A percentile compares a stretch with the other conserved stretches of the same genome.
Evolutionary conservation across 768 basidiomycete genomes (phyloP).

Genomic region (Phaeotremella fagi): DNA sequence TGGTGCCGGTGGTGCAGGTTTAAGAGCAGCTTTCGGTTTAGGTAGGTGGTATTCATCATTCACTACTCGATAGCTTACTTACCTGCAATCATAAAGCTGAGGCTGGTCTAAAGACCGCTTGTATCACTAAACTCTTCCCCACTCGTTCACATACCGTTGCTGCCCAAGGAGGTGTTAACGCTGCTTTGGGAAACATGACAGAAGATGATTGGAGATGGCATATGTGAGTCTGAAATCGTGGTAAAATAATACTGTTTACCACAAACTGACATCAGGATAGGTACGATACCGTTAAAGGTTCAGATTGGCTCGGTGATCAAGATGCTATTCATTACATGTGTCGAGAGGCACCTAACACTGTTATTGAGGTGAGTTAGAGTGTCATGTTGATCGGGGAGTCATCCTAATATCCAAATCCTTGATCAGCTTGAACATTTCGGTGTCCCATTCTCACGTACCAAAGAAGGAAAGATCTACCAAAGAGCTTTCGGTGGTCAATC

Average conservation of each 20-base stretch:
- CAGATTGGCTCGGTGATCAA: slow-evolving; percentile 99
- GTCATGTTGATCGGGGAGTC: no score
- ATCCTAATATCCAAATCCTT: background rate
- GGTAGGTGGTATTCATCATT: slow-evolving; percentile 15
- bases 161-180: slow-evolving; percentile 99
- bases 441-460: slow-evolving; percentile 96
- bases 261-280: slow-evolving; percentile 9
- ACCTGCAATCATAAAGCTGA: slow-evolving; percentile 61
- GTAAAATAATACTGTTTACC: background rate
- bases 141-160: slow-evolving; percentile 98
- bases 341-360: slow-evolving; percentile 87
- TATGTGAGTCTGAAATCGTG: slow-evolving; percentile 56
- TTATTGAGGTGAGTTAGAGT: slow-evolving; percentile 65
- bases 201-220: slow-evolving; percentile 99
- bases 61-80: no score
- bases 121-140: slow-evolving; percentile 98
- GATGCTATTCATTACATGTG: slow-evolving; percentile 99
- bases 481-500: slow-evolving; percentile 99
- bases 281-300: slow-evolving; percentile 77
- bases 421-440: slow-evolving; percentile 92
- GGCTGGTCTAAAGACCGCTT: slow-evolving; percentile 96
- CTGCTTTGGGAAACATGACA: slow-evolving; percentile 74
- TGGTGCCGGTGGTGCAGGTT: slow-evolving; percentile 95
- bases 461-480: slow-evolving; percentile 99
- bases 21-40: slow-evolving; percentile 95